Evolutionary conservation across 495 filamentous ascomycete species (phyloP), one percentile per base, ranked within the genome.

Genomic region (Neohortaea acidophila): DNA sequence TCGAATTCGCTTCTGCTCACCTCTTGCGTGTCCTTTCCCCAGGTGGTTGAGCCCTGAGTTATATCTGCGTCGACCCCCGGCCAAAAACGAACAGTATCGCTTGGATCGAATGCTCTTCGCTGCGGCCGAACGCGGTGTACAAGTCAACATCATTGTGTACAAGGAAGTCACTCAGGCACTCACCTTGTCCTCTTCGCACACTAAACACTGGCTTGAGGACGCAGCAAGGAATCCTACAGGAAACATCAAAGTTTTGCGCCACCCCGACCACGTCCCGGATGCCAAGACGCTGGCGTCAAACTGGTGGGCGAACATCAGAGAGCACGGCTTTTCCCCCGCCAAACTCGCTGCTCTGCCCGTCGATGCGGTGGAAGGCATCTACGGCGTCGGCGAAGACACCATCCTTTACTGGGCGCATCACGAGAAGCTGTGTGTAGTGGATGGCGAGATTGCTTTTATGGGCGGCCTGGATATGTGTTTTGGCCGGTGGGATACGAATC

Each of bases 401-500:
- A 79, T 93, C 14, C 59, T 96, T 3, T 96, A 84, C 58, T 96
- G 85, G 85, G 85, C 87, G 0, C 87, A 96, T 47, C 87, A 94
- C 44, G 87, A 96, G 57, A 96, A 96, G 60, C 66, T 96, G 5
- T 87, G 79, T 45, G 48, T 94, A 8, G 60, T 96, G 23, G 87
- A 96, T 55, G 73, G 79, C 1, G 61, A 65, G 8, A 69, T 75
- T 46, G 86, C 81, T 14, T 96, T 96, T 54, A 96, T 94, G 87
- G 87, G 87, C 17, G 78, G 78, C 20, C 59, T 83, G 2, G 78
- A 83, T 44, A 55, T 77, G 33, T 78, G 73, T 49, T 78, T 68
- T 44, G 73, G 73, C 11, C 68, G 73, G 26, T 77, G 72, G 70
- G 73, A 76, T 39, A 75, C 69, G 9, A 57, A 61, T 29, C 44